phyloP scores from a whole-genome alignment of 1,139 yeast species.

The Saccharomyces hybrid region DNA sequence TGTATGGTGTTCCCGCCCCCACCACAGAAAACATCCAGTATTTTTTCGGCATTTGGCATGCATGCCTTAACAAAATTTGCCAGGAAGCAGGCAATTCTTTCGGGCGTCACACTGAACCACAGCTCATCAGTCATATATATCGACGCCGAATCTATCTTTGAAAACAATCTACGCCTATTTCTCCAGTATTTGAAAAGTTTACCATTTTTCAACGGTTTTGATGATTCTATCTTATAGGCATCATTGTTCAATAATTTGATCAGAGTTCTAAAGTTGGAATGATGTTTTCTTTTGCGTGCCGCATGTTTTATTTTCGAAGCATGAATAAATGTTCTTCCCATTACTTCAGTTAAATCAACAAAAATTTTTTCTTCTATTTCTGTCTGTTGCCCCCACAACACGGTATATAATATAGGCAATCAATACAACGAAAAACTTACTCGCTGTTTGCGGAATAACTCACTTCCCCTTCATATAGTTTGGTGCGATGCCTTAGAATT shows the following conservation, averaged over 20 bases:
- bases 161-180: slow-evolving; percentile 18
- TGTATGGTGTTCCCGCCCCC: slow-evolving; percentile 94
- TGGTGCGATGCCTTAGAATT: neutral
- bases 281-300: slow-evolving; percentile 9
- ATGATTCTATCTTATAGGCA: slow-evolving; percentile 12
- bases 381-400: neutral
- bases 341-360: neutral
- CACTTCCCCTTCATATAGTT: neutral
- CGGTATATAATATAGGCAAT: neutral
- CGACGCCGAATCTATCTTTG: slow-evolving; percentile 48
- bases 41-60: slow-evolving; percentile 40
- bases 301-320: slow-evolving; percentile 10
- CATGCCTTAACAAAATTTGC: slow-evolving; percentile 52
- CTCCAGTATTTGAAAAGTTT: slow-evolving; percentile 26
- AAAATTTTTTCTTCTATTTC: neutral
- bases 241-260: slow-evolving; percentile 12
- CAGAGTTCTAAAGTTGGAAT: slow-evolving; percentile 9
- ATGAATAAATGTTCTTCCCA: slow-evolving; percentile 10
- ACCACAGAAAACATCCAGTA: slow-evolving; percentile 81
- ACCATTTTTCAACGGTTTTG: slow-evolving; percentile 11
- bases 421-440: neutral
- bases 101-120: slow-evolving; percentile 94
- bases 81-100: slow-evolving; percentile 53
- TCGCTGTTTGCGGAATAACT: neutral
- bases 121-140: slow-evolving; percentile 65